Conservation (phyloP, 1,284 basidiomycete species). For the Golubevia pallescens region DNA sequence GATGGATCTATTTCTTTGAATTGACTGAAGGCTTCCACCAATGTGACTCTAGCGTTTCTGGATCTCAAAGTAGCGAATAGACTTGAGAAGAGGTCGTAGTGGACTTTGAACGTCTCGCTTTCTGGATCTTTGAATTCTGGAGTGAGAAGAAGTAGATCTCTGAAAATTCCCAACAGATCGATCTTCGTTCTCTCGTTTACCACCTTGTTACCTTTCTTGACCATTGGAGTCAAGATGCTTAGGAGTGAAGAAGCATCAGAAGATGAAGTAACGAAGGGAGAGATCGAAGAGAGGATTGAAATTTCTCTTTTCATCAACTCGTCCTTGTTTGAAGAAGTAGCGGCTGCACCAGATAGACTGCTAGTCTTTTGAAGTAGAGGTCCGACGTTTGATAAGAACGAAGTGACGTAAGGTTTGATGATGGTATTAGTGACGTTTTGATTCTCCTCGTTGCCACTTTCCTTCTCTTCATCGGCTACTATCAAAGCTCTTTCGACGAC, state of each 20-base stretch:
- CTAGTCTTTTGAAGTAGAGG: slow-evolving; percentile 27
- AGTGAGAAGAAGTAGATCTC: slow-evolving; percentile 42
- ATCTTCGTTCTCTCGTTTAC: slow-evolving; percentile 53
- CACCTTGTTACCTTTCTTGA: slow-evolving; percentile 45
- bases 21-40: slow-evolving; percentile 41
- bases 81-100: slow-evolving; percentile 43
- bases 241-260: slow-evolving; percentile 40
- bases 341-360: slow-evolving; percentile 17
- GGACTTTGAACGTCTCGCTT: slow-evolving; percentile 27
- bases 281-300: slow-evolving; percentile 39
- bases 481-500: slow-evolving; percentile 48
- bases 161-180: slow-evolving; percentile 52
- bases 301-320: slow-evolving; percentile 52
- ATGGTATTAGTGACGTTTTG: slow-evolving; percentile 12
- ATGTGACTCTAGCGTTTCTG: slow-evolving; percentile 26
- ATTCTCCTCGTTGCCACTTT: neutral
- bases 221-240: slow-evolving; percentile 49
- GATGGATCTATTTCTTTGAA: slow-evolving; percentile 37
- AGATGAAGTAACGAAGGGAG: slow-evolving; percentile 35
- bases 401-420: slow-evolving; percentile 33
- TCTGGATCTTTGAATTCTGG: slow-evolving; percentile 29
- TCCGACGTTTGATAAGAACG: slow-evolving; percentile 34
- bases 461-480: slow-evolving; percentile 4
- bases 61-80: slow-evolving; percentile 45
- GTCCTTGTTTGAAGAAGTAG: slow-evolving; percentile 30